phyloP scores from a whole-genome alignment of 2,329 filamentous ascomycete species.

The Teratosphaeria zuluensis region DNA sequence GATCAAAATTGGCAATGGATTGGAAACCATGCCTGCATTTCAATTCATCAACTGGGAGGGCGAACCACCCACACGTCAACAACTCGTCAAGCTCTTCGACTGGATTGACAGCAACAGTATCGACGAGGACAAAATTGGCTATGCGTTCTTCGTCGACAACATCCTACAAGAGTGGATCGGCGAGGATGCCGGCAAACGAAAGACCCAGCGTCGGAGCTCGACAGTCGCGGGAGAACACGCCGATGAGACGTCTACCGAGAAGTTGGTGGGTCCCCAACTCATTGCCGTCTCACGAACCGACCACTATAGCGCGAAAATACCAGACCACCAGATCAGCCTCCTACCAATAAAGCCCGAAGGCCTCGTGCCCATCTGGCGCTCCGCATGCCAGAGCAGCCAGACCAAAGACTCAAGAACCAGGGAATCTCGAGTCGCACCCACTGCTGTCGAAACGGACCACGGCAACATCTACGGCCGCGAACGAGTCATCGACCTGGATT shows the following conservation, averaged over 20 bases:
- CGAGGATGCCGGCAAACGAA: not conserved
- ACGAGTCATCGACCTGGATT: not conserved
- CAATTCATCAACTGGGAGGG: not conserved
- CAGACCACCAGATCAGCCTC: not conserved
- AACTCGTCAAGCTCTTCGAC: not conserved
- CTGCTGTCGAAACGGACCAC: not conserved
- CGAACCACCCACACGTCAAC: not conserved
- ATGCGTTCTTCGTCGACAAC: not conserved
- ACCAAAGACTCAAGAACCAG: not conserved
- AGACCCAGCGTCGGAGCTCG: not conserved
- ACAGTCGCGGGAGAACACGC: not conserved
- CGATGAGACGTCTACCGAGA: not conserved
- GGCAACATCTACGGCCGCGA: not conserved
- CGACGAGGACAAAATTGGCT: not conserved
- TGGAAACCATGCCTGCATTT: not conserved
- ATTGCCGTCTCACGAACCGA: not conserved
- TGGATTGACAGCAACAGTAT: not conserved
- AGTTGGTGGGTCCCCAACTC: not conserved
- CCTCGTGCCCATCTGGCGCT: not conserved
- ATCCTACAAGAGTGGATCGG: not conserved
- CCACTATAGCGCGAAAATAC: not conserved
- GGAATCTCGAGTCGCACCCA: not conserved
- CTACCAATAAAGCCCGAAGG: not conserved
- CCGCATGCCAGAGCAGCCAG: not conserved
- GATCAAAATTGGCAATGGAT: not conserved